A percentile compares a stretch with the other conserved stretches of the same genome.
Conservation (phyloP, 495 filamentous ascomycete genomes). For the Parathielavia hyrcaniae region DNA sequence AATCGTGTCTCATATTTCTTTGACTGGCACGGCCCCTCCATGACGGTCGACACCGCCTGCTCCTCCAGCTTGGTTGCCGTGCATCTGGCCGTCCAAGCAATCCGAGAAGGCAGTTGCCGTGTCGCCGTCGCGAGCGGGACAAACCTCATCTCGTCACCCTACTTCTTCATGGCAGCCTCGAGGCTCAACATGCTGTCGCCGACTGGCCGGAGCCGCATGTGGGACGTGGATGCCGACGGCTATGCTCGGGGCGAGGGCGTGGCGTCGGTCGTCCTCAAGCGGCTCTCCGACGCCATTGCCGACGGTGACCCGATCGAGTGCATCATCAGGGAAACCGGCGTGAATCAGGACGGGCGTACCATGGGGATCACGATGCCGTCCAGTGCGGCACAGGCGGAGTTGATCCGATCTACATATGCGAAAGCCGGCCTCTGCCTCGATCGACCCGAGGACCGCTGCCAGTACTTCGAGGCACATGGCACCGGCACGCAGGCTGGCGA, state of each 20-base stretch:
- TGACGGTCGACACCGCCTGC: conserved; percentile 49
- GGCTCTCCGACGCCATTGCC: conserved; percentile 40
- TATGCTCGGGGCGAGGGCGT: conserved; percentile 58
- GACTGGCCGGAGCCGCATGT: conserved; percentile 47
- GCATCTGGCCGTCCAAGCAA: conserved; percentile 45
- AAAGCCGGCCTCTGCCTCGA: conserved; percentile 25
- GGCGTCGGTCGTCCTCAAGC: conserved; percentile 49
- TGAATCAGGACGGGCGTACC: conserved; percentile 51
- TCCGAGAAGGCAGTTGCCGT: conserved; percentile 34
- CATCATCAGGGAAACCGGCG: conserved; percentile 48
- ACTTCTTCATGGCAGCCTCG: conserved; percentile 30
- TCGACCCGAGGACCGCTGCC: no score
- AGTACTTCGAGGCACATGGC: no score
- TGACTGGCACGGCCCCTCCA: conserved; percentile 40
- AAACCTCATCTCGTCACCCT: conserved; percentile 47
- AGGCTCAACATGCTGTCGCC: conserved; percentile 35
- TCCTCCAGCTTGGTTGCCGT: conserved; percentile 48
- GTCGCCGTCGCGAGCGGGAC: conserved; percentile 46
- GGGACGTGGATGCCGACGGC: conserved; percentile 53
- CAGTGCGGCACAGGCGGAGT: conserved; percentile 41
- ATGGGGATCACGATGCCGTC: conserved; percentile 50
- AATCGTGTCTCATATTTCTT: conserved; percentile 49
- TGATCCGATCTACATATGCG: conserved; percentile 45
- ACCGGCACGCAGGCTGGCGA: no score
- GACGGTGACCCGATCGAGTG: conserved; percentile 52